Conservation (phyloP, 345 rosid genomes). For the Dipteronia dyeriana region DNA sequence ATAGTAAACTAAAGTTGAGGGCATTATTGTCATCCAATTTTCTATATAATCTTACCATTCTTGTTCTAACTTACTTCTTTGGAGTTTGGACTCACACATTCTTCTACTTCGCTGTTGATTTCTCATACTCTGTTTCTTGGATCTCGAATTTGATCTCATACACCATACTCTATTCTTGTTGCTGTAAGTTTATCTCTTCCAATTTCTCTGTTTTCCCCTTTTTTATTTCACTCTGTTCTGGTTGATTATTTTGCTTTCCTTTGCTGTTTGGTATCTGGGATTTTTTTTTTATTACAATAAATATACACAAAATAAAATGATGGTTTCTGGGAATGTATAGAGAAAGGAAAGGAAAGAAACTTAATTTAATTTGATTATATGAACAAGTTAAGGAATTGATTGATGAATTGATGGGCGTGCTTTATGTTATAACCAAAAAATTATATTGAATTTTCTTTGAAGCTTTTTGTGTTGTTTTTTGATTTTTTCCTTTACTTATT, state of each 20-base stretch:
- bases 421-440: background rate
- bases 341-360: too few species aligned
- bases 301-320: too few species aligned
- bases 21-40: background rate
- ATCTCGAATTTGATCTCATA: background rate
- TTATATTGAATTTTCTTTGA: background rate
- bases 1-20: background rate
- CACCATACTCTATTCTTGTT: background rate
- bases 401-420: too few species aligned
- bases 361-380: too few species aligned
- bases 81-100: background rate
- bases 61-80: background rate
- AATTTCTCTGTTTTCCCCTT: background rate
- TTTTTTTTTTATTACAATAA: too few species aligned
- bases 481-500: background rate
- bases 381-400: too few species aligned
- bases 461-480: background rate
- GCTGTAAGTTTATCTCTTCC: conserved; percentile 4
- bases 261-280: background rate
- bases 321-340: too few species aligned
- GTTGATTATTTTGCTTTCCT: background rate
- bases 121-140: background rate
- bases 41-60: conserved; percentile 5
- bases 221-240: background rate
- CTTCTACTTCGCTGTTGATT: background rate